phyloP scores from a whole-genome alignment of 805 yeast species.

The Wickerhamiella lipophila region DNA sequence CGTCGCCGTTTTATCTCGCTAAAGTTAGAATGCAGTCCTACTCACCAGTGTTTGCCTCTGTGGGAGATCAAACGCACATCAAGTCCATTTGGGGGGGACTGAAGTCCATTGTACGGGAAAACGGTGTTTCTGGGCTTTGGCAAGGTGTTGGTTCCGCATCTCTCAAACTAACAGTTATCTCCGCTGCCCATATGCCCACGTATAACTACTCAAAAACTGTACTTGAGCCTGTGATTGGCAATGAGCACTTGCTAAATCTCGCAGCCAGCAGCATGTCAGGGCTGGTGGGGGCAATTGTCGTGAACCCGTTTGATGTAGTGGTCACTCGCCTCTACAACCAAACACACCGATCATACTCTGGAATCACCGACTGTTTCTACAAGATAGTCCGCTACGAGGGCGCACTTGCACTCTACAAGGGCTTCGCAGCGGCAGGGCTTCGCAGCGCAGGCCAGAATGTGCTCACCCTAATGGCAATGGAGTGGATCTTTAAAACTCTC shows the following conservation, averaged over 20 bases:
- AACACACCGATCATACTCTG: constrained; percentile 70
- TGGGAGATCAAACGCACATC: constrained; percentile 92
- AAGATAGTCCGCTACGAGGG: constrained; percentile 82
- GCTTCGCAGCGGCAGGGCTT: constrained; percentile 82
- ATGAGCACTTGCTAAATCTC: constrained; percentile 60
- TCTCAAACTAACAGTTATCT: constrained; percentile 84
- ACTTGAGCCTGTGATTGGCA: constrained; percentile 40
- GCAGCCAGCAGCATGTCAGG: constrained; percentile 69
- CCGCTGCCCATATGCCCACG: constrained; percentile 86
- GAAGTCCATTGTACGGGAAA: constrained; percentile 42
- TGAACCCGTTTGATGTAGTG: constrained; percentile 97
- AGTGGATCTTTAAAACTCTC: constrained; percentile 68
- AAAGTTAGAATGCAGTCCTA: constrained; percentile 96
- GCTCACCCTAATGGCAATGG: constrained; percentile 79
- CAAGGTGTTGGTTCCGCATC: constrained; percentile 80
- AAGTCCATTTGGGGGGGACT: constrained; percentile 57
- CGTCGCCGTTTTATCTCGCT: constrained; percentile 83
- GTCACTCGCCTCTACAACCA: constrained; percentile 92
- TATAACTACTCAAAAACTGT: constrained; percentile 65
- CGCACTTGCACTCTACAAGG: constrained; percentile 74
- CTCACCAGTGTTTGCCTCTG: constrained; percentile 43
- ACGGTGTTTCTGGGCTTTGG: constrained; percentile 65
- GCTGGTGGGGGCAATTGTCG: constrained; percentile 79
- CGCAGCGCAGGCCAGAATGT: constrained; percentile 94
- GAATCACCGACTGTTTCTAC: constrained; percentile 76